A percentile compares a stretch with the other conserved stretches of the same genome.
These are phyloP conservation scores for Haplographium delicatum DNA, from an alignment of 495 filamentous ascomycete genomes.

Conservation along the genomic window DNA sequence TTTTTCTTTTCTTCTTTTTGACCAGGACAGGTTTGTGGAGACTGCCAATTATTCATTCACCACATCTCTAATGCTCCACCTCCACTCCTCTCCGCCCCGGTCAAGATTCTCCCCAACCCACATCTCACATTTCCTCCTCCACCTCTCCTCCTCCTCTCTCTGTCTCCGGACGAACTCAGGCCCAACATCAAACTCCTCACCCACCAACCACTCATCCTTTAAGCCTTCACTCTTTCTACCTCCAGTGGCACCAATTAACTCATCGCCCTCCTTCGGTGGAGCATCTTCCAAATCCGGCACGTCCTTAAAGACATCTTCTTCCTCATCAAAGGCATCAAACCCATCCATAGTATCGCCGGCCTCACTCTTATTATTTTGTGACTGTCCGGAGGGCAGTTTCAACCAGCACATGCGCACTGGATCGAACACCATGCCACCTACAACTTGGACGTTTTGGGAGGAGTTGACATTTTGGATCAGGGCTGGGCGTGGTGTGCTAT, in stretches of 20 bases:
- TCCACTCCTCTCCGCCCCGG: constrained; percentile 21
- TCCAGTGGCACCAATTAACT: too few relatives aligned
- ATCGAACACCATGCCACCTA: constrained; percentile 96
- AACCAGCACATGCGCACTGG: constrained; percentile 95
- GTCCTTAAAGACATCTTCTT: constrained; percentile 50
- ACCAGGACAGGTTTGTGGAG: too few relatives aligned
- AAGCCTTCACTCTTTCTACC: constrained; percentile 36
- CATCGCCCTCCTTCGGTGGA: constrained; percentile 30
- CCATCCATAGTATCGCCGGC: constrained; percentile 55
- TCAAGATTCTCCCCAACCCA: constrained; percentile 52
- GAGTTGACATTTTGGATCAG: constrained; percentile 84
- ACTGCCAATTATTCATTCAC: constrained; percentile 19
- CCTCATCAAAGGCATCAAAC: constrained; percentile 71
- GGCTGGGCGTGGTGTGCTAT: constrained; percentile 72
- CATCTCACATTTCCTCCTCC: constrained; percentile 74
- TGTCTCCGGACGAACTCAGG: constrained; percentile 89
- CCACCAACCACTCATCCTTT: constrained; percentile 75
- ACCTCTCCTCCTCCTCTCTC: constrained; percentile 83
- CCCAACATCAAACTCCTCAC: constrained; percentile 96
- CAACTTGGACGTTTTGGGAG: constrained; percentile 76
- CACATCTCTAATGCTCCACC: constrained; percentile 28
- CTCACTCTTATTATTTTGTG: constrained; percentile 26
- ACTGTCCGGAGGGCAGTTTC: constrained; percentile 44
- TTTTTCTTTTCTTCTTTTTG: too few relatives aligned
- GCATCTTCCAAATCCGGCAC: constrained; percentile 50